phyloP scores from a whole-genome alignment of 1,139 yeast species.

The Scheffersomyces titani region DNA sequence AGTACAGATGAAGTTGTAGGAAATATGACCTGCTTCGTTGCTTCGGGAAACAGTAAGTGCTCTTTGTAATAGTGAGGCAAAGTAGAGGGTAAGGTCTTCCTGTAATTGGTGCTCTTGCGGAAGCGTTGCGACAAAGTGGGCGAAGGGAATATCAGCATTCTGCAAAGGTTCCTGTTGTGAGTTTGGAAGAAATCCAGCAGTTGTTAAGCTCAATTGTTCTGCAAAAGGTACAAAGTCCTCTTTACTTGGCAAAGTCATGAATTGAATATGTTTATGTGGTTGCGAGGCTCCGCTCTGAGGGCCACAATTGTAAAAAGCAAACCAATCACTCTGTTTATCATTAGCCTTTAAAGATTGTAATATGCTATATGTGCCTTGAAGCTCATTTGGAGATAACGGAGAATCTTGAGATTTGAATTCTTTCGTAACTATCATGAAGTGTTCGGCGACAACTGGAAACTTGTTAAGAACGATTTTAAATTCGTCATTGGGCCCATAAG shows the following conservation, averaged over 20 bases:
- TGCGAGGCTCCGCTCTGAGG: constrained; percentile 89
- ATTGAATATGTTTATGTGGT: constrained; percentile 89
- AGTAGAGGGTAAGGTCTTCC: constrained; percentile 60
- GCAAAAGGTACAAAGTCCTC: constrained; percentile 57
- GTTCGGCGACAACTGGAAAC: constrained; percentile 80
- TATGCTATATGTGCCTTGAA: constrained; percentile 57
- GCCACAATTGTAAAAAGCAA: constrained; percentile 90
- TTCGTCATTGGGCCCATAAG: constrained; percentile 47
- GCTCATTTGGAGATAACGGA: constrained; percentile 69
- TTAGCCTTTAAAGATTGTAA: constrained; percentile 31
- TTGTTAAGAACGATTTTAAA: constrained; percentile 77
- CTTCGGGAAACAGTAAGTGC: constrained; percentile 66
- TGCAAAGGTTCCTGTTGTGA: constrained; percentile 59
- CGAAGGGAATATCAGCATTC: constrained; percentile 66
- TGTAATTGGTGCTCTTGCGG: constrained; percentile 41
- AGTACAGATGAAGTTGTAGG: constrained; percentile 83
- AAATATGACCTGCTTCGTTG: constrained; percentile 43
- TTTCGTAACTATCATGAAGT: constrained; percentile 75
- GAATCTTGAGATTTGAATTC: constrained; percentile 70
- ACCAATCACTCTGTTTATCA: constrained; percentile 33
- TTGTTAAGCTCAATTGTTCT: constrained; percentile 47
- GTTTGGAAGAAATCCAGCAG: constrained; percentile 57
- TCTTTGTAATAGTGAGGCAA: constrained; percentile 70
- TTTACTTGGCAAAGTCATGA: constrained; percentile 66
- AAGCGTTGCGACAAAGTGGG: constrained; percentile 76